Conservation (phyloP, 495 filamentous ascomycete species). For the Sporormia fimetaria region DNA sequence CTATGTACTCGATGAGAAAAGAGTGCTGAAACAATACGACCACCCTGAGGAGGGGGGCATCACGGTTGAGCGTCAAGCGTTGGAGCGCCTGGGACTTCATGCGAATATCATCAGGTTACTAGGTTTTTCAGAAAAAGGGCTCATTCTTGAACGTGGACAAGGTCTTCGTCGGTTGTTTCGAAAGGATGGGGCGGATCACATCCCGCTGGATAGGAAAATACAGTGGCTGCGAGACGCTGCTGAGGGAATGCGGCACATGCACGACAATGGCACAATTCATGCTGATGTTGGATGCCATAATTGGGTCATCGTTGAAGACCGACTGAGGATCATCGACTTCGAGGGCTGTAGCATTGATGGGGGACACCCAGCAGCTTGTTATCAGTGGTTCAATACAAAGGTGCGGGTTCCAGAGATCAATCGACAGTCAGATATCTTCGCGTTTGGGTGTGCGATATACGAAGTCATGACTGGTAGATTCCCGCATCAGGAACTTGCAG, state of each 20-base stretch:
- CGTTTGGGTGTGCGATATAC: too few relatives aligned
- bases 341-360: slow-evolving; percentile 11
- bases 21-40: slow-evolving; percentile 5
- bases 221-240: slow-evolving; percentile 4
- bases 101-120: slow-evolving; percentile 2
- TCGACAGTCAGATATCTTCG: too few relatives aligned
- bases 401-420: not conserved
- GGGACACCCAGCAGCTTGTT: slow-evolving; percentile 1
- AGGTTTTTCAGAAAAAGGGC: not conserved
- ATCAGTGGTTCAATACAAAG: slow-evolving; percentile 4
- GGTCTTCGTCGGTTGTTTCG: slow-evolving; percentile 2
- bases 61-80: slow-evolving; percentile 5
- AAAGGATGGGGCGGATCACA: slow-evolving; percentile 1
- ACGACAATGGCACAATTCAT: slow-evolving; percentile 4
- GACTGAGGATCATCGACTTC: slow-evolving; percentile 10
- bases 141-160: slow-evolving; percentile 4
- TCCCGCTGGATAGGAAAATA: slow-evolving; percentile 5
- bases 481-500: too few relatives aligned
- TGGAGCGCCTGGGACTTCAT: slow-evolving; percentile 1
- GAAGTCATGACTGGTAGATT: too few relatives aligned
- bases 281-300: slow-evolving; percentile 7
- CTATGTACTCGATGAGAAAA: slow-evolving; percentile 5
- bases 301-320: slow-evolving; percentile 1
- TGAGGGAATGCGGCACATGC: slow-evolving; percentile 5
- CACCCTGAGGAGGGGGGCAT: slow-evolving; percentile 1